These are phyloP conservation scores for Hibiscus trionum DNA, from an alignment of 345 rosid species.

Conservation along the genomic window DNA sequence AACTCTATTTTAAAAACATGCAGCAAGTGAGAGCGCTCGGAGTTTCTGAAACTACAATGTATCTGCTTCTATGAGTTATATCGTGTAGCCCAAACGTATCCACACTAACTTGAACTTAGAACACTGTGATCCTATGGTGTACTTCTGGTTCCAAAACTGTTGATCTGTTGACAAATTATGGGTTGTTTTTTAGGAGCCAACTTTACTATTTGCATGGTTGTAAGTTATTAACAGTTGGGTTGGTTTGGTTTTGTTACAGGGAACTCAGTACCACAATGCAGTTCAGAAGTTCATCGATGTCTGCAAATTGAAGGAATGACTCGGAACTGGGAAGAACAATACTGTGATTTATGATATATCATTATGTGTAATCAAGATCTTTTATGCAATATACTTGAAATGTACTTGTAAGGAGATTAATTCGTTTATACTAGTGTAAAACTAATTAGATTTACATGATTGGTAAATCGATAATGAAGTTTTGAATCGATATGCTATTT, in stretches of 20 bases:
- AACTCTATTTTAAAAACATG: background rate
- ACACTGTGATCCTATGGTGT: background rate
- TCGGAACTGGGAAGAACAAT: background rate
- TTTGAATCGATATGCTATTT: background rate
- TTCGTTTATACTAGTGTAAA: too few species aligned
- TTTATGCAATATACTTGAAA: background rate
- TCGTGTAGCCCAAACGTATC: background rate
- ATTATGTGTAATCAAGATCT: background rate
- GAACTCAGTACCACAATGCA: conserved; percentile 87
- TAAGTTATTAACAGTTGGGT: background rate
- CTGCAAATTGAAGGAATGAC: conserved; percentile 64
- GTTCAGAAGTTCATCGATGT: conserved; percentile 72
- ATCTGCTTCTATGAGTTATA: background rate
- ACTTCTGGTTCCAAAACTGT: background rate
- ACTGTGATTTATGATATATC: background rate
- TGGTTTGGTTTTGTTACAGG: conserved; percentile 34
- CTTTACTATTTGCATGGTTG: background rate
- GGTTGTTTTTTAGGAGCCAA: background rate
- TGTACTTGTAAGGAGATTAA: too few species aligned
- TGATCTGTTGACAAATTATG: background rate
- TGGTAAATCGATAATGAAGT: too few species aligned
- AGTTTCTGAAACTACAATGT: background rate
- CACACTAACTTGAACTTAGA: background rate
- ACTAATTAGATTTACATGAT: background rate
- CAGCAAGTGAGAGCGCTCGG: background rate